Evolutionary conservation across 805 yeast genomes (phyloP).

Genomic region (Candida tammaniensis): DNA sequence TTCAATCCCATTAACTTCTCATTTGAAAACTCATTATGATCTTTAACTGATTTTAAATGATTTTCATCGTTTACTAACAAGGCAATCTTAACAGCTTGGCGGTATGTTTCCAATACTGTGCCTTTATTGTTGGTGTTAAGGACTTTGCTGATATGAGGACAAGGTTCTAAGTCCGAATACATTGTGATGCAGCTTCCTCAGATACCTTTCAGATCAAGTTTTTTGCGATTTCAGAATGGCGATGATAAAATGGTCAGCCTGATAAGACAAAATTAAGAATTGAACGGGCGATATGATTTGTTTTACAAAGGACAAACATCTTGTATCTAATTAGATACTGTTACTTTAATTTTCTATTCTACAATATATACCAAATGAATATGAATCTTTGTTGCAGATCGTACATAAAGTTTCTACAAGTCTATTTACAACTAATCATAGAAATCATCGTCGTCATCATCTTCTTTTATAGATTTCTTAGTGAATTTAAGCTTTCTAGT

Average conservation of each 20-base stretch:
- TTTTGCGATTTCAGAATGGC: too few species aligned
- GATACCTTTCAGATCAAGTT: slow-evolving; percentile 4
- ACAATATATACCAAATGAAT: too few species aligned
- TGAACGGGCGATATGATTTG: too few species aligned
- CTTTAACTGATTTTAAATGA: slow-evolving; percentile 30
- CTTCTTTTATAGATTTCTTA: slow-evolving; percentile 52
- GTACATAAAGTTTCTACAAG: background rate
- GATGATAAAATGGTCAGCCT: too few species aligned
- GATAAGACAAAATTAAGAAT: too few species aligned
- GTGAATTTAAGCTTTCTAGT: slow-evolving; percentile 55
- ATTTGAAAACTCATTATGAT: slow-evolving; percentile 35
- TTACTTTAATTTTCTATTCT: too few species aligned
- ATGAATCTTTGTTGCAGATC: too few species aligned
- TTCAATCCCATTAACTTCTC: slow-evolving; percentile 39
- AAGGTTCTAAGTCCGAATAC: slow-evolving; percentile 27
- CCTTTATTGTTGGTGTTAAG: slow-evolving; percentile 48
- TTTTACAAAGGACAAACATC: too few species aligned
- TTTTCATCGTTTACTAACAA: slow-evolving; percentile 17
- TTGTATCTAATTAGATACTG: too few species aligned
- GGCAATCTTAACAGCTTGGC: slow-evolving; percentile 49
- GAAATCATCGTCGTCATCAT: slow-evolving; percentile 26
- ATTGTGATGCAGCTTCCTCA: too few species aligned
- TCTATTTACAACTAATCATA: slow-evolving; percentile 17
- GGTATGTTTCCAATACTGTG: slow-evolving; percentile 48
- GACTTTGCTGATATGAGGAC: slow-evolving; percentile 49